phyloP scores from a whole-genome alignment of 176 grass and related monocot genomes.

The Rhynchospora breviuscula region DNA sequence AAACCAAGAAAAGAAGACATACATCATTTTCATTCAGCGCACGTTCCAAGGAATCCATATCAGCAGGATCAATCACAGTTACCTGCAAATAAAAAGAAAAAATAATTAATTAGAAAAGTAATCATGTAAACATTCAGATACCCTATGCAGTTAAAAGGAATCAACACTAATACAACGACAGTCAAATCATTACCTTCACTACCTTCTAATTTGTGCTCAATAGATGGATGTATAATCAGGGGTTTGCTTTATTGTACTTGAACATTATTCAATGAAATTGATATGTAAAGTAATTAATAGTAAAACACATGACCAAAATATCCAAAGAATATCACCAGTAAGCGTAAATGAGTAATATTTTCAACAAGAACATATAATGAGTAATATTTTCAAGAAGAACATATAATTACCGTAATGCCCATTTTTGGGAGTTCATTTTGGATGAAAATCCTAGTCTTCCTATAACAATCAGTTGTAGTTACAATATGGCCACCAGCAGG shows the following conservation, averaged over 20 bases:
- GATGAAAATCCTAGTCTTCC: constrained; percentile 96
- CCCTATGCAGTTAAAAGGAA: neutral
- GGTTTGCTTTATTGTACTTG: neutral
- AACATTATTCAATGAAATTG: no score
- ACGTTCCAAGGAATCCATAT: constrained; percentile 66
- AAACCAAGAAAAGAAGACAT: constrained; percentile 12
- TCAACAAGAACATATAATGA: constrained; percentile 17
- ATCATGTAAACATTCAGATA: neutral
- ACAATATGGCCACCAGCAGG: constrained; percentile 88
- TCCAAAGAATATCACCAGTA: neutral
- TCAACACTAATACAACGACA: neutral
- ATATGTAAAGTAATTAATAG: neutral
- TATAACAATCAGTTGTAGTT: constrained; percentile 93
- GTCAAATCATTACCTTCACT: neutral
- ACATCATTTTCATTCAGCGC: constrained; percentile 88
- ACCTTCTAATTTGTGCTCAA: neutral
- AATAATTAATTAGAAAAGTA: constrained; percentile 25
- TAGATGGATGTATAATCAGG: neutral
- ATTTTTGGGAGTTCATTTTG: constrained; percentile 91
- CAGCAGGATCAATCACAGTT: constrained; percentile 91
- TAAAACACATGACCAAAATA: neutral
- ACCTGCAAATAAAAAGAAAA: constrained; percentile 41
- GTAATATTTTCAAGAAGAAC: constrained; percentile 3
- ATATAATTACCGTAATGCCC: constrained; percentile 70
- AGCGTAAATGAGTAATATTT: constrained; percentile 11